Evolutionary conservation across 345 rosid genomes (phyloP), one percentile per base, ranked within the genome.

Genomic region (Toxicodendron radicans): DNA sequence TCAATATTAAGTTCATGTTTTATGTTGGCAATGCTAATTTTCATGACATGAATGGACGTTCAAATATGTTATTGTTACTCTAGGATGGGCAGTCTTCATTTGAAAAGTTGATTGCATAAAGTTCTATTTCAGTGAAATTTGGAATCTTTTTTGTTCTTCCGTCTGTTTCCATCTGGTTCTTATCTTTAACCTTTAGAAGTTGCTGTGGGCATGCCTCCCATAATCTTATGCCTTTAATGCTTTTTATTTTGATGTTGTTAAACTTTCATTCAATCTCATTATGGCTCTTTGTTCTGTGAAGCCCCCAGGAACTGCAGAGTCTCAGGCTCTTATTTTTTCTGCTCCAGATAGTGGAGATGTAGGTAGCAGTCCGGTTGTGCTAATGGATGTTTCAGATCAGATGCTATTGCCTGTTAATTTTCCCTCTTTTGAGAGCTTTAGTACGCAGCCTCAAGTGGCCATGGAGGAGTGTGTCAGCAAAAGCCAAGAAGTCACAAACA

Each of bases 251-350:
- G 66, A 27, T 76, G 23, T 76, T 41, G 64, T 81, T 52, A 41
- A 71, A 52, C 62, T 57, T 71, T 49, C 57, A 75, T 43, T 78
- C 17, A 21, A 77, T 68, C 81, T 79, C 60, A 79, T 75, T 32
- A 32, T 79, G 64, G 30, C 12, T 57, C 17, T 76, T 82, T 76
- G 71, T 75, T 75, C 76, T 75, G 57, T 86, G 83, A 82, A 95
- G 99, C 99, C 99, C 71, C 99, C 99, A 48, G 99, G 99, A 84
- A 93, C 98, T 82, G 98, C 99, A 68, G 99, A 93, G 86, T 93
- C 95, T 21, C 92, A 93, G 76, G 83, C 96, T 64, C 87, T 89
- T 79, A 80, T 93, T 80, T 85, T 93, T 79, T 88, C 97, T 75
- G 83, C 83, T 72, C 87, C 97, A 67, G 98, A 93, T 78, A 80